Evolutionary conservation across 306 rosid genomes (phyloP).

Genomic region (Lathyrus sativus): DNA sequence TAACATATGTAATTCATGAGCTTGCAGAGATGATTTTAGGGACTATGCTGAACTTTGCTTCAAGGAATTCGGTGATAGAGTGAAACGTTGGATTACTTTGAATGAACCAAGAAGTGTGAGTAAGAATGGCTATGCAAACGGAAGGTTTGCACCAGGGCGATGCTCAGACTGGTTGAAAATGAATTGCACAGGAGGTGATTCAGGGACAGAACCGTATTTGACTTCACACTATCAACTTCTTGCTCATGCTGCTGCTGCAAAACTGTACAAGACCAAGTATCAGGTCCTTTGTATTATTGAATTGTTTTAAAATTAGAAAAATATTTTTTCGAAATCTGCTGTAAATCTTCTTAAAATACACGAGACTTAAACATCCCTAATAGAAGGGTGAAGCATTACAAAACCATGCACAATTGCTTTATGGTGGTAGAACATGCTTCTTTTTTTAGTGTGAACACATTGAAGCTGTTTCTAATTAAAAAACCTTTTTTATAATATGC

Average conservation of each 20-base stretch:
- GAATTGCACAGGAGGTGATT: constrained; percentile 65
- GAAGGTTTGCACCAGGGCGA: constrained; percentile 59
- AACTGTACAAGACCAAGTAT: constrained; percentile 54
- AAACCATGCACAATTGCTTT: not conserved
- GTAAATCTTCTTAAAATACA: constrained; percentile 18
- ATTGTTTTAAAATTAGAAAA: not conserved
- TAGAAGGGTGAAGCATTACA: constrained; percentile 6
- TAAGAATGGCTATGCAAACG: constrained; percentile 49
- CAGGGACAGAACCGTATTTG: constrained; percentile 66
- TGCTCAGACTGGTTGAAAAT: constrained; percentile 57
- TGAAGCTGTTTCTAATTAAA: constrained; percentile 8
- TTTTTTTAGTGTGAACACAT: constrained; percentile 17
- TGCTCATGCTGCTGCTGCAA: constrained; percentile 63
- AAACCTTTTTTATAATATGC: constrained; percentile 16
- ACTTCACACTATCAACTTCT: constrained; percentile 60
- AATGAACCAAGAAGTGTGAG: constrained; percentile 60
- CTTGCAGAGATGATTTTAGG: constrained; percentile 50
- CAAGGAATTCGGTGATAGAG: constrained; percentile 66
- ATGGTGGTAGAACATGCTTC: not conserved
- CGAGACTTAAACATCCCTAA: not conserved
- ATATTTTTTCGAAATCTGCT: not conserved
- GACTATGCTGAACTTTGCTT: constrained; percentile 69
- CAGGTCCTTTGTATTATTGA: constrained; percentile 48
- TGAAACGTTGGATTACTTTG: constrained; percentile 70
- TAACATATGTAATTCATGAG: not conserved